phyloP scores from a whole-genome alignment of 116 monocot genomes.

The Zostera marina region DNA sequence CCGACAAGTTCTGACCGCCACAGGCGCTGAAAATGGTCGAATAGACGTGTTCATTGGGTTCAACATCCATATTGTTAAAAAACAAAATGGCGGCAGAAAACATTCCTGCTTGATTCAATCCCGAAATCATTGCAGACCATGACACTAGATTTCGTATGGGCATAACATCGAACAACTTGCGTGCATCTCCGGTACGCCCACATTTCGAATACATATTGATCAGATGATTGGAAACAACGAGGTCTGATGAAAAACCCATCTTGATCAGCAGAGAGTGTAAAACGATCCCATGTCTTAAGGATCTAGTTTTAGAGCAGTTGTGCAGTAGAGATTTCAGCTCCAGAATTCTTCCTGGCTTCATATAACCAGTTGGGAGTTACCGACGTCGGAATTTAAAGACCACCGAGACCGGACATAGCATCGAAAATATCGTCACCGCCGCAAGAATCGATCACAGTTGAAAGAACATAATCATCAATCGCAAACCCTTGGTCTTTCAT shows the following conservation, averaged over 20 bases:
- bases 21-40: conserved; percentile 36
- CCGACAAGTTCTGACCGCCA: conserved; percentile 15
- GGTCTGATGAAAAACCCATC: conserved; percentile 13
- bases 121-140: conserved; percentile 49
- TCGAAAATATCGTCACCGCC: conserved; percentile 18
- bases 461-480: conserved; percentile 56
- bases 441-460: conserved; percentile 48
- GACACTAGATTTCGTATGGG: conserved; percentile 31
- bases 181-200: conserved; percentile 16
- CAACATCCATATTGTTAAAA: conserved; percentile 20
- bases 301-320: conserved; percentile 19
- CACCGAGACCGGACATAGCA: too few relatives aligned
- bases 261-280: conserved; percentile 29
- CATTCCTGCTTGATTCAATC: conserved; percentile 24
- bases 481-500: conserved; percentile 67
- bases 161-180: conserved; percentile 28
- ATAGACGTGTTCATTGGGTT: conserved; percentile 43
- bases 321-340: conserved; percentile 16
- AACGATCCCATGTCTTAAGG: conserved; percentile 9
- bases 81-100: not conserved
- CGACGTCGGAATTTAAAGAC: conserved; percentile 6
- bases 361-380: not conserved
- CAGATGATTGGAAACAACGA: conserved; percentile 42
- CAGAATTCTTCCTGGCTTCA: not conserved
- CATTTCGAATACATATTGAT: conserved; percentile 50